Base-by-base conservation (phyloP, 768 basidiomycete genomes). In the Psilocybe tampanensis region DNA sequence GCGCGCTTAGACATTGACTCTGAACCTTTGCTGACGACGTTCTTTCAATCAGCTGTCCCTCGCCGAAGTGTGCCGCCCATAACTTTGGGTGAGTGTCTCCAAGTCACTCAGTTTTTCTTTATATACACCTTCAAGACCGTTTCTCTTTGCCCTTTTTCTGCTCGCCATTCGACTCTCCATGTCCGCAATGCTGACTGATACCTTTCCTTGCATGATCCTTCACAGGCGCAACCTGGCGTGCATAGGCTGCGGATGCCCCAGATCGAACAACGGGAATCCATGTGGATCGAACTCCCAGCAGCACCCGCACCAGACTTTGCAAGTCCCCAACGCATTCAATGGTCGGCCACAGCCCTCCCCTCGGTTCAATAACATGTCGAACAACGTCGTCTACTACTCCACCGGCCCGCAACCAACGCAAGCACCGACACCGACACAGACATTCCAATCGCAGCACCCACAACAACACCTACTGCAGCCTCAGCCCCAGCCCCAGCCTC, bases 61-160 rank as follows among this genome's bases (percentile, higher is more conserved):
- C 83, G 54, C 76, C 82, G 62, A 84, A 80, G 45, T 93, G 91
- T 69, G 86, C 84, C 64, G 90, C 89, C 13, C 89, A 92, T 70
- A 93, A 93, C 74, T 93, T 92, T 78, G 88, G 88, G 90, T 91
- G 70, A 78, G 88, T 83, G 54, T 61, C 60, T 65, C 58, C 62
- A 61, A 57, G 53, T 21, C 54, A 42, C 60, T 43, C 39, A 33
- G 36, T 48, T 24, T 54, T 36, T 7, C 26, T 36, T n/a, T n/a
- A n/a, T 56, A 47, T 61, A 47, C 23, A 34, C 36, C 56, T 52
- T 62, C 55, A 23, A 34, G 21, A 34, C 22, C 54, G 52, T 58
- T 49, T 47, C 47, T 26, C 47, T 49, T 52, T 51, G 44, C 52
- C 44, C 26, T 47, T 33, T 33, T 62, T 56, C 24, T 49, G 12